phyloP scores from a whole-genome alignment of 306 rosid genomes.

The Psophocarpus tetragonolobus region DNA sequence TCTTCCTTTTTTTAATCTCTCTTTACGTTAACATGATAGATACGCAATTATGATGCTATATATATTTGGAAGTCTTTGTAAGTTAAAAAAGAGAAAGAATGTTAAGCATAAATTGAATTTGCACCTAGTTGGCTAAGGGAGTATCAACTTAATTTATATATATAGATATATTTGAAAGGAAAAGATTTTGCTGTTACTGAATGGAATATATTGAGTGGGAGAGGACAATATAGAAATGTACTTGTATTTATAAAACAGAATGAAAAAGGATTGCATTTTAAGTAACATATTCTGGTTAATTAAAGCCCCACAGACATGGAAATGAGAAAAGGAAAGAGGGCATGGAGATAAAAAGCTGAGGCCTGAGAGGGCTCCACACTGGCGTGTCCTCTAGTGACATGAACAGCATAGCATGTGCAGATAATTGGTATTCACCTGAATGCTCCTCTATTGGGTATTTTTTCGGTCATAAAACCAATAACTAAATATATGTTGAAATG shows the following conservation, averaged over 20 bases:
- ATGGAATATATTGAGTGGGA: not conserved
- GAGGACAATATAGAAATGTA: not conserved
- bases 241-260: not conserved
- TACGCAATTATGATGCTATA: not conserved
- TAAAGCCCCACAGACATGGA: not conserved
- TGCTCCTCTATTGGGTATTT: slow-evolving; percentile 1
- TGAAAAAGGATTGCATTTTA: not conserved
- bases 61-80: not conserved
- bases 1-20: not conserved
- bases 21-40: not conserved
- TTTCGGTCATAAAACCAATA: slow-evolving; percentile 2
- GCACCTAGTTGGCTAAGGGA: not conserved
- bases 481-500: not conserved
- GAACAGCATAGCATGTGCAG: slow-evolving; percentile 27
- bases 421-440: slow-evolving; percentile 4
- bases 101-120: not conserved
- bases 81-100: not conserved
- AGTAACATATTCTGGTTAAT: not conserved
- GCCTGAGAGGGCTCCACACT: slow-evolving; percentile 9
- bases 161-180: not conserved
- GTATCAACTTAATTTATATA: not conserved
- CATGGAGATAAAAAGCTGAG: not conserved
- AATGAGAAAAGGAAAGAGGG: not conserved
- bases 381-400: not conserved
- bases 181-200: not conserved